Evolutionary conservation across 1,284 basidiomycete genomes (phyloP), one percentile per base, ranked within the genome.

Genomic region (Apiotrichum sp.): DNA sequence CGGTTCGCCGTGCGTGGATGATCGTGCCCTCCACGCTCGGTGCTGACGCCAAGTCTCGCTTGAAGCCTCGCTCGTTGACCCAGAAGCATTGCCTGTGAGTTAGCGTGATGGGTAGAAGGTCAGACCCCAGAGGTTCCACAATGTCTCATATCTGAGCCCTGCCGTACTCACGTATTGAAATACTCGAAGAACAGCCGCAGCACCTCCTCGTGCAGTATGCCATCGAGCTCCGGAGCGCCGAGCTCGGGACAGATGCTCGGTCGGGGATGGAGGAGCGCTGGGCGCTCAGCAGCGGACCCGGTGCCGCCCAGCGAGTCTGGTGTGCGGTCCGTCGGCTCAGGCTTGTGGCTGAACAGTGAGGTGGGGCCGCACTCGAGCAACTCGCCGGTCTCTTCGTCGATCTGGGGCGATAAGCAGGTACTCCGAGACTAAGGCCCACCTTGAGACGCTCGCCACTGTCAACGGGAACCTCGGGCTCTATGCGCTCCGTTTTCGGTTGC

Each of bases 171-270:
- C 47, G 58, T 57, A 49, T 65, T 63, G 47, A 63, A 65, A 56
- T 64, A 65, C 32, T 53, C 51, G 43, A 65, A 65, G 62, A 65
- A 65, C 10, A 63, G 51, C 1, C 55, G 49, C 29, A 65, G 51
- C 3, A 65, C 55, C 56, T 61, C 54, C 16, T 58, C 55, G 50
- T 65, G 64, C 13, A 56, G 51, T 22, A 44, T 52, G 29, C 48
- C 41, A 41, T 61, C 57, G 33, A 61, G 56, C 48, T 61, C 60
- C 10, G 60, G 60, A 7, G 51, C 50, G 40, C 48, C 50, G 3
- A 61, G 52, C 36, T 55, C 44, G 1, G 57, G 53, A 7, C 52
- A 11, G 14, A 46, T n/a, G 32, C 38, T 38, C 1, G 46, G 44
- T 1, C 47, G 53, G 1, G 57, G 57, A 2, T 39, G 46, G 8